Percentiles rank a stretch among this genome's conserved stretches.
These are phyloP conservation scores for Guyanaporus albipodus DNA, from an alignment of 768 basidiomycete species.

Conservation along the genomic window DNA sequence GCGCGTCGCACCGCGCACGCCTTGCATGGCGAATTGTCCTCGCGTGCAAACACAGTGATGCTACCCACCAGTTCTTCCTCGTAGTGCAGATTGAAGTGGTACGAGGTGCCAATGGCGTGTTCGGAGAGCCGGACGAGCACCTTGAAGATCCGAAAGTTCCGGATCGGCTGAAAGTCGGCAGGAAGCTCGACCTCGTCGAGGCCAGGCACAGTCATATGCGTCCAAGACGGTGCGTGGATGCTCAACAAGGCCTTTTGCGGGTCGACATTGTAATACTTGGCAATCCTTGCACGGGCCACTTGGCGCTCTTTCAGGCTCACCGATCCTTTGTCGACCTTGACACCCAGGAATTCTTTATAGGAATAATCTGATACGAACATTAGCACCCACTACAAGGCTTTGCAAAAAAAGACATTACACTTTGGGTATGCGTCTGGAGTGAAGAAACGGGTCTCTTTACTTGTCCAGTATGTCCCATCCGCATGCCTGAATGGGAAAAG, in stretches of 20 bases:
- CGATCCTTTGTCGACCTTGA: conserved; percentile 24
- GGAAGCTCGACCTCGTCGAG: conserved; percentile 9
- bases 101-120: conserved; percentile 23
- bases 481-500: conserved; percentile 24
- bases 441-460: conserved; percentile 24
- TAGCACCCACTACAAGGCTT: background rate
- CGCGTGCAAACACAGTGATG: conserved; percentile 24
- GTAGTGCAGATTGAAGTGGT: conserved; percentile 21
- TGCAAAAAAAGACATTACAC: conserved; percentile 5
- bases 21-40: conserved; percentile 21
- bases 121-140: conserved; percentile 25
- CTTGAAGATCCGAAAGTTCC: conserved; percentile 24
- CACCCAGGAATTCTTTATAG: conserved; percentile 23
- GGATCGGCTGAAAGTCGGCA: conserved; percentile 12
- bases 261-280: conserved; percentile 24
- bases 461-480: conserved; percentile 25
- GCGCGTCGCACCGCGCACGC: conserved; percentile 24
- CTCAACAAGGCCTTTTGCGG: conserved; percentile 9
- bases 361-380: conserved; percentile 22
- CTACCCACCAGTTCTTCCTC: conserved; percentile 18
- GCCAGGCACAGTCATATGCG: conserved; percentile 16
- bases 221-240: conserved; percentile 8
- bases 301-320: conserved; percentile 12
- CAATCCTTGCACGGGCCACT: conserved; percentile 19
- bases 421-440: conserved; percentile 18